Evolutionary conservation across 176 grass and related monocot genomes (phyloP), one percentile per base, ranked within the genome.

Genomic region (Cenchrus fungigraminus): DNA sequence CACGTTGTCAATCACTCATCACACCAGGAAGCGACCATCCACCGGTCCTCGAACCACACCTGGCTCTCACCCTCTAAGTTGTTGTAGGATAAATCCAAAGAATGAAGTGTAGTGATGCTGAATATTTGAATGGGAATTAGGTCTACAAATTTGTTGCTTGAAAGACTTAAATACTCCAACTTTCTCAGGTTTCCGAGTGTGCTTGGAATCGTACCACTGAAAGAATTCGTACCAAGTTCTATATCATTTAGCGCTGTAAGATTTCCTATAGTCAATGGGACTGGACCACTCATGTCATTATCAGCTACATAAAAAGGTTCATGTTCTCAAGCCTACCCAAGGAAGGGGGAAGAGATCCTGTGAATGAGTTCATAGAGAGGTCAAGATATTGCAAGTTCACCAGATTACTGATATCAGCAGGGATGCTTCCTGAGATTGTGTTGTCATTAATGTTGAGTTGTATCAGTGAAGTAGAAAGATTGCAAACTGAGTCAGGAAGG

Each of bases 41-140:
- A 25, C 22, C 22, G 22, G 22, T 25, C 22, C 22, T 25, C 22
- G 22, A 25, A 25, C 22, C 22, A 25, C 22, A 25, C 22, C 22
- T 25, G 22, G 22, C 22, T 25, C 22, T 25, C 22, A 25, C 90
- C 90, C 4, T 50, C 34, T 3, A 92, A 50, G 13, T 29, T 68
- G 19, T 92, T 92, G 6, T 75, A 0, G 0, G 85, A 90, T 44
- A 93, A 0, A 53, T 78, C 83, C 17, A 94, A 66, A 32, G 8
- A 12, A 0, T 17, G 79, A 68, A 88, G 25, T 3, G 83, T 60
- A 2, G 12, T 4, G 42, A 88, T 87, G 54, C 51, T 81, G 59
- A 94, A 71, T 51, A 91, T 6, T 69, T 37, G 53, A 0, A 0
- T 29, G 0, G 79, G 88, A 9, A 91, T 53, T 2, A 13, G 46